Conservation (phyloP, 2,329 filamentous ascomycete species). For the Xylaria sp. region DNA sequence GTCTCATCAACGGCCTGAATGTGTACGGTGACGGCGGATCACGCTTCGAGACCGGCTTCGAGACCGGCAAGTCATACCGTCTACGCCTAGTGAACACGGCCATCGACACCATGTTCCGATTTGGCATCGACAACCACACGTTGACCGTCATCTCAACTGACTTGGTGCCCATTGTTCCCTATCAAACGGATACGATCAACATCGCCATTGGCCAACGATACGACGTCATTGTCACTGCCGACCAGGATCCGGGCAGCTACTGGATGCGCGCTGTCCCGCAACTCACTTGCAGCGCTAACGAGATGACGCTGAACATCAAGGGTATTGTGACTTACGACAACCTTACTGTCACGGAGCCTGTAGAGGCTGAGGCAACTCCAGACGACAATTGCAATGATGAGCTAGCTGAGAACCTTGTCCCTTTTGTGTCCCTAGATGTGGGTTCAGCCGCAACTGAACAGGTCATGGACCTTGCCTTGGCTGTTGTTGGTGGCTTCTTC, state of each 20-base stretch:
- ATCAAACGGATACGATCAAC: conserved; percentile 57
- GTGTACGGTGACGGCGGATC: conserved; percentile 52
- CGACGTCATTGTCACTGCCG: conserved; percentile 59
- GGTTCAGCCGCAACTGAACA: conserved; percentile 43
- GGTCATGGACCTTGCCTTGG: conserved; percentile 47
- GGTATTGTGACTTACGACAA: conserved; percentile 61
- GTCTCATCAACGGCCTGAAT: conserved; percentile 52
- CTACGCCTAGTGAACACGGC: conserved; percentile 61
- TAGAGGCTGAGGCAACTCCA: conserved; percentile 29
- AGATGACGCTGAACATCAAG: conserved; percentile 56
- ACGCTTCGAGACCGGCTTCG: conserved; percentile 54
- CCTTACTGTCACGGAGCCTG: conserved; percentile 37
- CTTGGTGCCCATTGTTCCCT: conserved; percentile 68
- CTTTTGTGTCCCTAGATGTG: conserved; percentile 52
- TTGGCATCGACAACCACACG: conserved; percentile 66
- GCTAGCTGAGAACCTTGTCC: conserved; percentile 50
- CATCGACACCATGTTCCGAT: conserved; percentile 58
- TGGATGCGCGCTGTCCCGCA: conserved; percentile 62
- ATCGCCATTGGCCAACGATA: conserved; percentile 54
- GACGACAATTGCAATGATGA: conserved; percentile 53
- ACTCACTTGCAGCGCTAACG: conserved; percentile 55
- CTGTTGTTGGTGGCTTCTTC: conserved; percentile 52
- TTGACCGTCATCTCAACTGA: conserved; percentile 69
- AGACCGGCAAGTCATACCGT: conserved; percentile 57
- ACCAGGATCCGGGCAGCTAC: conserved; percentile 54